Evolutionary conservation across 2,329 filamentous ascomycete species (phyloP).

Genomic region (Diplodia seriata): DNA sequence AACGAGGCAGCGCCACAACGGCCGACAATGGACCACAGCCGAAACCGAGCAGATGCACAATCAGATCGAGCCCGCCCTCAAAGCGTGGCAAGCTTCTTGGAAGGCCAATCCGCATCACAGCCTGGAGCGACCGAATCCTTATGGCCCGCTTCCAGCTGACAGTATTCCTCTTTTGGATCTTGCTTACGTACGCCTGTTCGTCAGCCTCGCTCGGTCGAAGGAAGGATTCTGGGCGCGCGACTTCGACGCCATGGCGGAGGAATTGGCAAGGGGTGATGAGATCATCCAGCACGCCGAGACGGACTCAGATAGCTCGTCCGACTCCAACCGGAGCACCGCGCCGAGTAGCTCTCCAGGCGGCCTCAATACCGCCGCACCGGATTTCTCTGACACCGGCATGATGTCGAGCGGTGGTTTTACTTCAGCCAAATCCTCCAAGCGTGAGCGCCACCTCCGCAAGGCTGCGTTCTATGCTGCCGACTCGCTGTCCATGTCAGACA

Average conservation of each 20-base stretch:
- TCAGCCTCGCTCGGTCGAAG: constrained; percentile 90
- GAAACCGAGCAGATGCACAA: constrained; percentile 96
- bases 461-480: constrained; percentile 96
- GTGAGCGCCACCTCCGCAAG: constrained; percentile 87
- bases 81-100: constrained; percentile 95
- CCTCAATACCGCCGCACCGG: constrained; percentile 18
- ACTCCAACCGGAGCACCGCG: constrained; percentile 38
- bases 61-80: constrained; percentile 90
- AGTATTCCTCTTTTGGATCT: constrained; percentile 90
- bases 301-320: constrained; percentile 15
- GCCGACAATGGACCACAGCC: constrained; percentile 85
- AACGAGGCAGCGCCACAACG: constrained; percentile 86
- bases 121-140: constrained; percentile 83
- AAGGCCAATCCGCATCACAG: constrained; percentile 84
- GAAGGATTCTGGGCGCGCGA: constrained; percentile 94
- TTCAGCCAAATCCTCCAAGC: constrained; percentile 65
- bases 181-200: constrained; percentile 89
- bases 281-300: constrained; percentile 73
- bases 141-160: constrained; percentile 85
- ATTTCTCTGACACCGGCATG: constrained; percentile 38
- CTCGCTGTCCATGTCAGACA: constrained; percentile 86
- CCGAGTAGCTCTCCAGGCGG: constrained; percentile 36
- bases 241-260: constrained; percentile 89
- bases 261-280: constrained; percentile 79
- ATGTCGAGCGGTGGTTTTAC: constrained; percentile 35